Evolutionary conservation across 2,329 filamentous ascomycete species (phyloP).

Genomic region (Cercospora nicotianae): DNA sequence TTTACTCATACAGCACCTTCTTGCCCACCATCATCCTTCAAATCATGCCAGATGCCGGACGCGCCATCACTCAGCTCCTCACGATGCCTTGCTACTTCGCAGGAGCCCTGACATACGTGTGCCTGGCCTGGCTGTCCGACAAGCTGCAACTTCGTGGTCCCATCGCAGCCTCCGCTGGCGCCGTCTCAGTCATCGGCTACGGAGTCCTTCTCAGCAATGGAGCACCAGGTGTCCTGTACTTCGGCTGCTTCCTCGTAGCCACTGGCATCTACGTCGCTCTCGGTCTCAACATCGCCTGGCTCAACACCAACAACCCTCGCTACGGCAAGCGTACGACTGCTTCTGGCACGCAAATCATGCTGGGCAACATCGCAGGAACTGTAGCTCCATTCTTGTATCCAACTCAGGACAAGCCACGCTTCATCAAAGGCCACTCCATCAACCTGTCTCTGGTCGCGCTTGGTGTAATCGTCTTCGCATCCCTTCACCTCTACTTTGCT

Average conservation of each 20-base stretch:
- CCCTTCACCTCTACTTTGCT: conserved; percentile 42
- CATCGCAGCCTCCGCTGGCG: conserved; percentile 63
- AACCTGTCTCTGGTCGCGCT: conserved; percentile 50
- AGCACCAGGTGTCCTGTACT: conserved; percentile 66
- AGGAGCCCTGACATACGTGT: conserved; percentile 68
- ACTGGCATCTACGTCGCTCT: conserved; percentile 66
- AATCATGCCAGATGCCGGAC: conserved; percentile 61
- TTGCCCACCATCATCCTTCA: conserved; percentile 74
- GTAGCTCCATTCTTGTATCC: conserved; percentile 54
- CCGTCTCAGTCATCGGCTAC: conserved; percentile 33
- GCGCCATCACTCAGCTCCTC: conserved; percentile 68
- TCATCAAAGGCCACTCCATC: conserved; percentile 51
- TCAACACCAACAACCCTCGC: conserved; percentile 61
- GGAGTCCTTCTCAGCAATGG: conserved; percentile 64
- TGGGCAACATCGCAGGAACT: conserved; percentile 59
- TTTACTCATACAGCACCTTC: conserved; percentile 77
- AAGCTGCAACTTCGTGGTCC: conserved; percentile 64
- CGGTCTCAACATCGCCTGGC: conserved; percentile 57
- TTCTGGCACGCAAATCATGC: conserved; percentile 68
- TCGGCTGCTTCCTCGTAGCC: conserved; percentile 74
- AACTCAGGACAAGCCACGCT: conserved; percentile 47
- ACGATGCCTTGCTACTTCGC: conserved; percentile 77
- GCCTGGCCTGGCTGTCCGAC: conserved; percentile 67
- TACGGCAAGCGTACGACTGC: conserved; percentile 76
- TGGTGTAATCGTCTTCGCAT: conserved; percentile 40